Evolutionary conservation across 768 basidiomycete species (phyloP).

Genomic region (Amanita polypyramis): DNA sequence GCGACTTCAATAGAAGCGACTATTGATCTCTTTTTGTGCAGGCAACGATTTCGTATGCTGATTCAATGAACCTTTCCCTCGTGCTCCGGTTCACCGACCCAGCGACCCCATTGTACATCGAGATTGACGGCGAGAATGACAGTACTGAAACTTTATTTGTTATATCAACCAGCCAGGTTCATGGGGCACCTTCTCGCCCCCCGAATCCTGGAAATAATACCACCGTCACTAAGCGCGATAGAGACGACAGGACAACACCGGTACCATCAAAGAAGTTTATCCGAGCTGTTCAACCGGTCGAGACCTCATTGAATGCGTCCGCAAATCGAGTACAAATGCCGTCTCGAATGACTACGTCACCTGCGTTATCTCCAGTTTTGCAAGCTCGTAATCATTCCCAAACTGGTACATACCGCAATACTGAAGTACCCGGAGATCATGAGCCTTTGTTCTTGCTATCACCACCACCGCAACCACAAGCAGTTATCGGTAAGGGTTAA

Average conservation of each 20-base stretch:
- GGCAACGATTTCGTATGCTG: slow-evolving; percentile 77
- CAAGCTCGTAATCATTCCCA: neutral
- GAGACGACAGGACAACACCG: slow-evolving; percentile 30
- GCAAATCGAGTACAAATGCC: slow-evolving; percentile 14
- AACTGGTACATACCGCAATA: neutral
- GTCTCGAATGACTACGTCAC: slow-evolving; percentile 20
- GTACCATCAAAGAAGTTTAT: slow-evolving; percentile 40
- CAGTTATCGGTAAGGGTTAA: neutral
- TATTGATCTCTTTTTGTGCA: slow-evolving; percentile 18
- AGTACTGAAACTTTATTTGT: slow-evolving; percentile 58
- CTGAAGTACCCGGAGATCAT: neutral
- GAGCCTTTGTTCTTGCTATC: slow-evolving; percentile 4
- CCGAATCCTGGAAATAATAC: slow-evolving; percentile 15
- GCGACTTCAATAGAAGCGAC: neutral
- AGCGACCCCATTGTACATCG: slow-evolving; percentile 64
- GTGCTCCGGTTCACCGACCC: slow-evolving; percentile 72
- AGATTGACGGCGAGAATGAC: slow-evolving; percentile 50
- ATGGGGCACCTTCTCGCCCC: slow-evolving; percentile 22
- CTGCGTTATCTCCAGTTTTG: neutral
- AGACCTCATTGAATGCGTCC: slow-evolving; percentile 7
- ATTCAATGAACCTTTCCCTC: slow-evolving; percentile 52
- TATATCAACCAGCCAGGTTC: slow-evolving; percentile 64
- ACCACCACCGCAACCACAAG: neutral
- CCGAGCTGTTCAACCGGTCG: slow-evolving; percentile 35
- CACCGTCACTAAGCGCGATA: slow-evolving; percentile 31